Evolutionary conservation across 139 green algal species (phyloP), one percentile per base, ranked within the genome.

Genomic region (Chlamydomonas incerta): DNA sequence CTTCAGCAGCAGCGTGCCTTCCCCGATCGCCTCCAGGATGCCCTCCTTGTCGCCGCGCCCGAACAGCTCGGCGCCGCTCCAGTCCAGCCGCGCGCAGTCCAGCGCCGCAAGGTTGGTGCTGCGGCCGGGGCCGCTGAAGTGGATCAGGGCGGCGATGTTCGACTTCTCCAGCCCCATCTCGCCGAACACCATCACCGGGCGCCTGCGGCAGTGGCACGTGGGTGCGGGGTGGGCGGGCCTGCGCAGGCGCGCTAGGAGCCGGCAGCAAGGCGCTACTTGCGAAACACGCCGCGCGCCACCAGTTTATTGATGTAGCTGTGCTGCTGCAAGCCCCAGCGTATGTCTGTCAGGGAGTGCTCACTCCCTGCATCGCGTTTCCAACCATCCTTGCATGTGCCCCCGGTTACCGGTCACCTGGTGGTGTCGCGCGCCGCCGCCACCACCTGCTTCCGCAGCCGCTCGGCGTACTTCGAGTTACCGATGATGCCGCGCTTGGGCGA

Each of bases 121-220:
- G 28, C 88, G 87, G 68, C 80, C 35, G 31, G 67, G 74, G 17
- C 85, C 52, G 9, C 92, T 90, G 83, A 93, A 96, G 80, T 97
- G 94, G 33, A 97, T 85, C 21, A 96, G 90, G 23, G 91, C 83
- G 0, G 93, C 93, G 8, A 94, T 74, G 77, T 93, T 92, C 60
- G 91, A 84, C 87, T 97, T 97, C 57, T 94, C 65, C 63, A 96
- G 79, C 0, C 94, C 94, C 13, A 90, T 92, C 90, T 97, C 94
- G 2, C 94, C 94, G 86, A 96, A 95, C 1, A 96, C 73, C 13
- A 95, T 65, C 24, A 94, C 87, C 10, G 92, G 90, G 20, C 46
- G 50, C 72, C 83, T 88, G 72, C 58, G 47, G n/a, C 55, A 20
- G 58, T 26, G 26, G 15, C 1, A 9, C 2, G 21, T 0, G 29